Conservation (phyloP, 1,284 basidiomycete species). For the Cryptococcus sp. region DNA sequence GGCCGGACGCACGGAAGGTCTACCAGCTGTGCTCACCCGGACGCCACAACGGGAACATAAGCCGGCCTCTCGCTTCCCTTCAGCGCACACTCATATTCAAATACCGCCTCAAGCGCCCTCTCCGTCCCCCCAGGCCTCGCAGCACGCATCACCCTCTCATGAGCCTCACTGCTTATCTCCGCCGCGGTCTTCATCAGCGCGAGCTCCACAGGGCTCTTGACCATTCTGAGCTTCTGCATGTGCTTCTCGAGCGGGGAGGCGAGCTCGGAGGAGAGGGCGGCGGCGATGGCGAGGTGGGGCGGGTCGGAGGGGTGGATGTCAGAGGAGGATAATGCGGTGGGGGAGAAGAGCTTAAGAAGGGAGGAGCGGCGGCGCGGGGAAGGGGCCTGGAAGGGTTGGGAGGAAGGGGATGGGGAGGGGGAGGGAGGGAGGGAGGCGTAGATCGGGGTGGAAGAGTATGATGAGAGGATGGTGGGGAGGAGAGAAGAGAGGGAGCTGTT, state of each 20-base stretch:
- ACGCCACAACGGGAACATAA: slow-evolving; percentile 92
- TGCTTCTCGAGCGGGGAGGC: slow-evolving; percentile 45
- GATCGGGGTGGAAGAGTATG: slow-evolving; percentile 24
- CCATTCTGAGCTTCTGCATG: slow-evolving; percentile 49
- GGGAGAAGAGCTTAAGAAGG: slow-evolving; percentile 45
- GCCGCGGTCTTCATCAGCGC: slow-evolving; percentile 52
- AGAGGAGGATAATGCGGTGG: slow-evolving; percentile 15
- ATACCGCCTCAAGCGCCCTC: slow-evolving; percentile 72
- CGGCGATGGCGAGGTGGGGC: slow-evolving; percentile 47
- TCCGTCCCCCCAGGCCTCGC: slow-evolving; percentile 69
- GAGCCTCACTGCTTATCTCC: slow-evolving; percentile 49
- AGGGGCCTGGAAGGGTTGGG: slow-evolving; percentile 41
- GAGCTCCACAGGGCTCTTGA: slow-evolving; percentile 51
- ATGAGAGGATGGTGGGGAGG: slow-evolving; percentile 37
- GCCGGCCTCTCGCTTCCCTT: slow-evolving; percentile 78
- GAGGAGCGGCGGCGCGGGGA: slow-evolving; percentile 39
- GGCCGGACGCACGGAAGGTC: background rate
- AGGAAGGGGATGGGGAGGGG: slow-evolving; percentile 40
- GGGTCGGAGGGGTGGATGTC: slow-evolving; percentile 34
- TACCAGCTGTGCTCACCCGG: slow-evolving; percentile 61
- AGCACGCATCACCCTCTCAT: slow-evolving; percentile 66
- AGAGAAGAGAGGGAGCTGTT: slow-evolving; percentile 41
- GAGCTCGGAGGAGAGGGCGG: slow-evolving; percentile 38
- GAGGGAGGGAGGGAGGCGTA: slow-evolving; percentile 51
- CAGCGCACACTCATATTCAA: slow-evolving; percentile 77